Percentiles rank a stretch among this genome's conserved stretches.
Conservation (phyloP, 83 land plant species). For the Picea abies region DNA sequence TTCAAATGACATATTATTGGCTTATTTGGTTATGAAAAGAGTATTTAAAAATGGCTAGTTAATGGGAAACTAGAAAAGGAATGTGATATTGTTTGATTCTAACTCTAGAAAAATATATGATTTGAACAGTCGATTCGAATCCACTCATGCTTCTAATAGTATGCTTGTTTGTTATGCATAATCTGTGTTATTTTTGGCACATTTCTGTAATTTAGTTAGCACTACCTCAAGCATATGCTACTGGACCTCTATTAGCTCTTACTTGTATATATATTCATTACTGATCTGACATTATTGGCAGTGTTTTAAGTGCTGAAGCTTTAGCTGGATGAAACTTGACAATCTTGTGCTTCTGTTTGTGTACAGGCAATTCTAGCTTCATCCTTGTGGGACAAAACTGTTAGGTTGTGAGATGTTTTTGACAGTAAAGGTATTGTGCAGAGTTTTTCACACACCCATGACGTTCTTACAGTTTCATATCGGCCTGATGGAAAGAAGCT, state of each 20-base stretch:
- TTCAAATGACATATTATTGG: neutral
- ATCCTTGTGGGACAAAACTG: constrained; percentile 97
- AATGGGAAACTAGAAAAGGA: neutral
- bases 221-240: neutral
- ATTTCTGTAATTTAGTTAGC: neutral
- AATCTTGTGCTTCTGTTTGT: neutral
- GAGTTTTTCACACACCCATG: constrained; percentile 84
- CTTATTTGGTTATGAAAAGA: too few relatives aligned
- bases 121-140: neutral
- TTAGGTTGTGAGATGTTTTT: constrained; percentile 89
- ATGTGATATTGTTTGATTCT: neutral
- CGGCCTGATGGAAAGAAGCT: constrained; percentile 97
- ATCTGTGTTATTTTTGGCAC: neutral
- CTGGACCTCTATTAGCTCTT: neutral
- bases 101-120: neutral
- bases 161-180: neutral
- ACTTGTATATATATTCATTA: constrained; percentile 1
- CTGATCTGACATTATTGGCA: neutral
- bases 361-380: constrained; percentile 84
- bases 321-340: constrained; percentile 9
- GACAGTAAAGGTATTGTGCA: constrained; percentile 90
- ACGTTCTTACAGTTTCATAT: constrained; percentile 88
- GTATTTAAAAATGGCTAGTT: too few relatives aligned
- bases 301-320: neutral
- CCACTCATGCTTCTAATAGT: neutral